Base-by-base conservation (phyloP, 2,329 filamentous ascomycete genomes). In the Claviceps pusilla region DNA sequence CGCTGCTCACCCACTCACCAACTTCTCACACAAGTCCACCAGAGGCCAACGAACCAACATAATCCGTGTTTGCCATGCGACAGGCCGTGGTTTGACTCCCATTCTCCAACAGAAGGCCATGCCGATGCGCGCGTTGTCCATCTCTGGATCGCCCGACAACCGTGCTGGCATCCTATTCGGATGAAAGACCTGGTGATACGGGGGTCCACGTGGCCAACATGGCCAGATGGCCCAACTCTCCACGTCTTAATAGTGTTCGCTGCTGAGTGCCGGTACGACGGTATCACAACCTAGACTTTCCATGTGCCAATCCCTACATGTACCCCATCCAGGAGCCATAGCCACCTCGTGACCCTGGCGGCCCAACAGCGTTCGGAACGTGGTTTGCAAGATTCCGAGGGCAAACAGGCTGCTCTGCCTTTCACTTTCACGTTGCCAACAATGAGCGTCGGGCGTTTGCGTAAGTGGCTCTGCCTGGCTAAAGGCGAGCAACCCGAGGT, bases 291-390 rank as follows among this genome's bases (percentile, higher is more conserved):
- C 87, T 86, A 49, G 86, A 79, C 0, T 73, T 24, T 24, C 65
- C 37, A 83, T 78, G 59, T 87, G 87, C 0, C 84, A 84, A 0
- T 83, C 84, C 2, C 41, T 50, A 41, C 39, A n/a, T 41, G 14
- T 41, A 41, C 16, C 39, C 39, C 39, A 41, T 41, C 39, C 39
- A 41, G 5, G 39, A 16, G 39, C 16, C 39, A 41, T 41, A 16
- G 16, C 39, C 39, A 41, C 14, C 39, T 14, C 14, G 16, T 16
- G 39, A n/a, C 39, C 39, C 19, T 12, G 19, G 42, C 42, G 42
- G 42, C n/a, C 16, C 19, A 19, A 11, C n/a, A 42, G 39, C 39
- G 12, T 31, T 37, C 41, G 50, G 50, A 45, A 45, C 42, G 50
- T 46, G 50, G 50, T 14, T 19, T 45, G 42, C 42, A 28, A 28